Evolutionary conservation across 257 asterid species (phyloP), one percentile per base, ranked within the genome.

Genomic region (Solanum paucissectum): DNA sequence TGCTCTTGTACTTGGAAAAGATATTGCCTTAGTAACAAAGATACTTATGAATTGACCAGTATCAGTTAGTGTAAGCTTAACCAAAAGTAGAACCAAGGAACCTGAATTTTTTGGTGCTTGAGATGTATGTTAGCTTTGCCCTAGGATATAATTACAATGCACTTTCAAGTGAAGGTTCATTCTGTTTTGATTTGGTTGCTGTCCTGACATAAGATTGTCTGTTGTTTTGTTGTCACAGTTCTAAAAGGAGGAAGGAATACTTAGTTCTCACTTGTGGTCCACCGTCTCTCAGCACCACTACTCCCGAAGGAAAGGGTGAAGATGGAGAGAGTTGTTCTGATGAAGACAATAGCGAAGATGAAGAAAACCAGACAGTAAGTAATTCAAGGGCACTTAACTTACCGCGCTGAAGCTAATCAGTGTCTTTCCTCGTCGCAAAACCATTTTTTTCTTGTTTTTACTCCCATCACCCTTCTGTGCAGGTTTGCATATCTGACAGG

Each of bases 231-330:
- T 84, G 88, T 85, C 83, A 83, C 96, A 95, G 99, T 87, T 73
- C 99, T 16, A 97, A 95, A 94, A 94, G 75, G 86, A 93, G 98
- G 91, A 97, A 97, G 89, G 99, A 94, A 87, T 97, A 93, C 92
- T 94, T 97, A 58, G 99, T 95, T 87, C 97, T 97, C 83, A 95
- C 95, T 33, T 97, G 99, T 92, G 98, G 99, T 58, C 92, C 95
- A 1, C 91, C 95, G 33, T 97, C 99, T 37, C 90, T 95, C 86
- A 92, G 93, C 87, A 93, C 91, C 64, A 92, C 93, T 46, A 88
- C 94, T 60, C 94, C 97, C 32, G 88, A 87, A 23, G 96, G 91
- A 86, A 93, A 93, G 92, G 95, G 89, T 23, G 98, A 95, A 91
- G 98, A 93, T 66, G 98, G 90, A 58, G 98, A 93, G 91, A 89